Evolutionary conservation across 192 early-diverging fungal genomes (phyloP).

Genomic region (Jimgerdemannia lactiflua): DNA sequence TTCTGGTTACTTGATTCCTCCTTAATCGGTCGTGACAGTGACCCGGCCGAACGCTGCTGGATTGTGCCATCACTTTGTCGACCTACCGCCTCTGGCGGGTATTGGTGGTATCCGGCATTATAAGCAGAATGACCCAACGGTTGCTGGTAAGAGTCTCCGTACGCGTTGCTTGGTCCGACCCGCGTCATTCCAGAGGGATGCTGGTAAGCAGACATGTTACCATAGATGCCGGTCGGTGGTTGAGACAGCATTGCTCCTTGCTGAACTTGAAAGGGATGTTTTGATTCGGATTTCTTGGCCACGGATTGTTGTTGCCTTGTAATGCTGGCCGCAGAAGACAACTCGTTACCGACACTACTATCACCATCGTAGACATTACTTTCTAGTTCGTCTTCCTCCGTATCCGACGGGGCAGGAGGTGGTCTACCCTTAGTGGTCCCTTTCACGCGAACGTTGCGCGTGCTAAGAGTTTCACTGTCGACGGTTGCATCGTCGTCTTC

Average conservation of each 20-base stretch:
- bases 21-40: constrained; percentile 25
- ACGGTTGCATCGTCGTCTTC: background rate
- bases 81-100: background rate
- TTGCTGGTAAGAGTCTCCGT: too few relatives aligned
- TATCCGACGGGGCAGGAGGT: background rate
- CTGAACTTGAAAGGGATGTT: too few relatives aligned
- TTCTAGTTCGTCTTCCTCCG: background rate
- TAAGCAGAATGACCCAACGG: too few relatives aligned
- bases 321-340: background rate
- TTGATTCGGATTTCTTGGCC: too few relatives aligned
- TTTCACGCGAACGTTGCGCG: too few relatives aligned
- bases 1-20: constrained; percentile 4
- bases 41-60: constrained; percentile 7
- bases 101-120: background rate
- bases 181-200: too few relatives aligned
- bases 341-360: background rate
- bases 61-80: background rate
- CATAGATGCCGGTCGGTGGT: too few relatives aligned
- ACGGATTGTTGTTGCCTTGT: too few relatives aligned
- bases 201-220: too few relatives aligned
- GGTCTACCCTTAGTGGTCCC: background rate
- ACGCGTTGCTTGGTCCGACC: too few relatives aligned
- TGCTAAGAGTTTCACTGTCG: background rate
- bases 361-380: background rate
- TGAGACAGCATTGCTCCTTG: too few relatives aligned